Percentiles rank a stretch among this genome's conserved stretches.
These are phyloP conservation scores for Hypericum androsaemum DNA, from an alignment of 345 rosid genomes.

Conservation along the genomic window DNA sequence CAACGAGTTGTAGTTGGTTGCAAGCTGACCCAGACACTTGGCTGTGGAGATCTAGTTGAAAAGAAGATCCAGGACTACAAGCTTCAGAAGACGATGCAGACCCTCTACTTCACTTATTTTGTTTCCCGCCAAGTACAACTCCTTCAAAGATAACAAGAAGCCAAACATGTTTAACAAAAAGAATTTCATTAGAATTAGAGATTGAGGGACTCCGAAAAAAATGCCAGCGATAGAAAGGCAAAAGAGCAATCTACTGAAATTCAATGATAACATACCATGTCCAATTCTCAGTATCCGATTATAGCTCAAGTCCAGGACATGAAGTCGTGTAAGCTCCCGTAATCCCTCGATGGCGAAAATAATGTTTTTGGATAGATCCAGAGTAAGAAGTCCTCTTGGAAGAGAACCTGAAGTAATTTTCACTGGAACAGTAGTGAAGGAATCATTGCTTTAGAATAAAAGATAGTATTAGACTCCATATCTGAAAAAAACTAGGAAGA, in stretches of 20 bases:
- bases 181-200: not conserved
- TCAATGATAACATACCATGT: constrained; percentile 50
- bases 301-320: constrained; percentile 86
- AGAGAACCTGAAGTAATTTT: constrained; percentile 82
- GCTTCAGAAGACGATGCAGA: constrained; percentile 84
- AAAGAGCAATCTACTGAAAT: constrained; percentile 11
- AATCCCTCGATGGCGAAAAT: constrained; percentile 81
- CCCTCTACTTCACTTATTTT: constrained; percentile 92
- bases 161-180: constrained; percentile 43
- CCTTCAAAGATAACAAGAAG: constrained; percentile 87
- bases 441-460: not conserved
- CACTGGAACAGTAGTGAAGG: constrained; percentile 25
- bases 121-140: constrained; percentile 88
- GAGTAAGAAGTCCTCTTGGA: constrained; percentile 76
- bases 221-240: not conserved
- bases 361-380: constrained; percentile 74
- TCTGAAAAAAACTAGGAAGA: not conserved
- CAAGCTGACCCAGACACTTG: constrained; percentile 83
- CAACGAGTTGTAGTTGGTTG: constrained; percentile 84
- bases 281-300: constrained; percentile 76
- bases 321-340: constrained; percentile 85
- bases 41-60: constrained; percentile 82
- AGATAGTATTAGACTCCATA: not conserved
- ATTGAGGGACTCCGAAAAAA: not conserved
- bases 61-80: constrained; percentile 70